Percentiles rank a stretch among this genome's conserved stretches.
phyloP scores from a whole-genome alignment of 192 early-diverging fungal species.

The Geranomyces michiganensis region DNA sequence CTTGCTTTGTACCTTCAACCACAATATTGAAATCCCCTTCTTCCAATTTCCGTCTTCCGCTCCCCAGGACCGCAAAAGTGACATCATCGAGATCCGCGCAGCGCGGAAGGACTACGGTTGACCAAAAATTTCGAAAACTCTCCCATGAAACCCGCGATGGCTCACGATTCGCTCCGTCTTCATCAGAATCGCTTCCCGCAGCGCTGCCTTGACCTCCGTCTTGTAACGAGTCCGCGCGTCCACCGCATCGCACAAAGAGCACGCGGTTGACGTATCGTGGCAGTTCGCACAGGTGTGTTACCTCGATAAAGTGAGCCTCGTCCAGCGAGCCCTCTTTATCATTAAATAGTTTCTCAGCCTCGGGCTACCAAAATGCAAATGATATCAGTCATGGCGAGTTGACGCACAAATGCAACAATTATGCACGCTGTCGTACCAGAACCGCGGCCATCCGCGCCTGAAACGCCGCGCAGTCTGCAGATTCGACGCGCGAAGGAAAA shows the following conservation, averaged over 20 bases:
- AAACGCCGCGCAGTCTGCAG: not conserved
- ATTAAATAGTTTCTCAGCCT: not conserved
- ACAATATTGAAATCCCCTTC: conserved; percentile 72
- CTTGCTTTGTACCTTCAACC: conserved; percentile 48
- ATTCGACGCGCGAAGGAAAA: not conserved
- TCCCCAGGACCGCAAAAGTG: conserved; percentile 8
- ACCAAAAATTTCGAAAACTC: conserved; percentile 14
- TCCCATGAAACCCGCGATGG: not conserved
- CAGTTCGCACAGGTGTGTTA: conserved; percentile 8
- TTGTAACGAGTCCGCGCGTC: not conserved
- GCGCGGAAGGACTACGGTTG: not conserved
- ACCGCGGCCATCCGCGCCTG: not conserved
- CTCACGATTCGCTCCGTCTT: not conserved
- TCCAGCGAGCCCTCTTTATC: not conserved
- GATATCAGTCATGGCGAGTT: not conserved
- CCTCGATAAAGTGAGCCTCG: conserved; percentile 14
- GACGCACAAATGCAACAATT: not conserved
- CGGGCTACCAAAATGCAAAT: not conserved
- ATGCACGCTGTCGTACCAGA: not conserved
- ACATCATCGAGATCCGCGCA: conserved; percentile 16
- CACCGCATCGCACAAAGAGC: conserved; percentile 28
- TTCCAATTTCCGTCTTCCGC: conserved; percentile 38
- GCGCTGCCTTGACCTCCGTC: not conserved
- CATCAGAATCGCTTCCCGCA: not conserved
- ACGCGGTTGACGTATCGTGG: conserved; percentile 32